These are phyloP conservation scores for Quaeritorhiza haematococci DNA, from an alignment of 371 early-diverging fungal species.

Conservation along the genomic window DNA sequence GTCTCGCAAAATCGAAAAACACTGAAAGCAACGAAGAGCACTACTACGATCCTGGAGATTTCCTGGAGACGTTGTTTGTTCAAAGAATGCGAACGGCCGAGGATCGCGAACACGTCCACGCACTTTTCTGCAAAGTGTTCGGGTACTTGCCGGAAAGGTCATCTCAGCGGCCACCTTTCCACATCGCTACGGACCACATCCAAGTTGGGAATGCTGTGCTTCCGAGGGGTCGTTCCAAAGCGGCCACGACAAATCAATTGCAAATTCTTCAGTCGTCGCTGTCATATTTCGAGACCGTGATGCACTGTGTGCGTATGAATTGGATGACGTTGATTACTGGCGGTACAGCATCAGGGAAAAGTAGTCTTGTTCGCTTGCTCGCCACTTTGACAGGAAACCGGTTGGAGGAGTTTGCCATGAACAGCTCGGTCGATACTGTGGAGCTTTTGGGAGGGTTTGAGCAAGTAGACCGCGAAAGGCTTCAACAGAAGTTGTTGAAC, in stretches of 20 bases:
- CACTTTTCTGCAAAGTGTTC: conserved; percentile 64
- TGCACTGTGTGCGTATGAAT: conserved; percentile 82
- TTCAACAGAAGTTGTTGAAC: no score
- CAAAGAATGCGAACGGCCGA: conserved; percentile 82
- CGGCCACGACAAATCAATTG: conserved; percentile 9
- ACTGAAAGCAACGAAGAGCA: no score
- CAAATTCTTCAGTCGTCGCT: conserved; percentile 62
- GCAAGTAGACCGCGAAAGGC: conserved; percentile 89
- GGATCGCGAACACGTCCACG: conserved; percentile 69
- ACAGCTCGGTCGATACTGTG: conserved; percentile 88
- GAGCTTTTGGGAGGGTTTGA: conserved; percentile 96
- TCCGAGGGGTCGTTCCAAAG: conserved; percentile 7
- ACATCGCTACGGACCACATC: conserved; percentile 30
- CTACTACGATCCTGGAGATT: conserved; percentile 73
- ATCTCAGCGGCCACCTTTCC: conserved; percentile 26
- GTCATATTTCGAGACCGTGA: conserved; percentile 67
- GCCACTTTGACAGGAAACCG: conserved; percentile 75
- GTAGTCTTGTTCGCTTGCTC: conserved; percentile 74
- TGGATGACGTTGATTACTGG: conserved; percentile 95
- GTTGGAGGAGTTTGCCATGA: conserved; percentile 90
- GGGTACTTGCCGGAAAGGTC: conserved; percentile 40
- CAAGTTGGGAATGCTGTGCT: conserved; percentile 69
- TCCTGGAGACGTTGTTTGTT: conserved; percentile 73
- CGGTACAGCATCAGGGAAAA: conserved; percentile 81
- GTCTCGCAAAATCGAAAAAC: no score